Conservation (phyloP, 179 eudicot genomes). For the Sideroxylon spinosum region DNA sequence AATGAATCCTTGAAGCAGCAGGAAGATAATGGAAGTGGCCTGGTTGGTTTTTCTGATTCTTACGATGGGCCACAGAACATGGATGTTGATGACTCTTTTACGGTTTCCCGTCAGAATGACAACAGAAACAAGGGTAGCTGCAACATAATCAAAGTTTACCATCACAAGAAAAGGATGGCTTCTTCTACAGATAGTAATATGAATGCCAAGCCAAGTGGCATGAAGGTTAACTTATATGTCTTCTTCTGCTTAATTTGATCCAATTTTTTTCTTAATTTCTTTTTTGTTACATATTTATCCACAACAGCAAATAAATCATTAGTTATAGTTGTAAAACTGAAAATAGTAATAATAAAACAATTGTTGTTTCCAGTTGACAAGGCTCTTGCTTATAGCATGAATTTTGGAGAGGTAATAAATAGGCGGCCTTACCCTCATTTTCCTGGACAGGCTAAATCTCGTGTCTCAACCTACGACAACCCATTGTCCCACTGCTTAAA, state of each 20-base stretch:
- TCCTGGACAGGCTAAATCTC: too few species aligned
- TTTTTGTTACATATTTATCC: background rate
- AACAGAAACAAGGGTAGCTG: slow-evolving; percentile 18
- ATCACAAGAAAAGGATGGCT: slow-evolving; percentile 28
- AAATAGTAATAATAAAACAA: too few species aligned
- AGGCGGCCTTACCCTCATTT: too few species aligned
- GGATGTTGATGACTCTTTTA: slow-evolving; percentile 27
- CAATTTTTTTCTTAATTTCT: background rate
- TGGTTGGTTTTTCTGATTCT: slow-evolving; percentile 15
- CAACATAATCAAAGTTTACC: slow-evolving; percentile 16
- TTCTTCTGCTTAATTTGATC: background rate
- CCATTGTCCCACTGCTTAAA: too few species aligned
- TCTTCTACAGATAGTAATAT: slow-evolving; percentile 17
- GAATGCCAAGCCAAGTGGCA: slow-evolving; percentile 17
- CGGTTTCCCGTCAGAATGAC: slow-evolving; percentile 18
- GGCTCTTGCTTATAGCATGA: too few species aligned
- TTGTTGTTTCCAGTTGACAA: too few species aligned
- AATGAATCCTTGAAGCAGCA: slow-evolving; percentile 20
- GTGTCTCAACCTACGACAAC: too few species aligned
- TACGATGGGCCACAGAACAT: slow-evolving; percentile 21
- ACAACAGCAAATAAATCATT: background rate
- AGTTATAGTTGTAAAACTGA: too few species aligned
- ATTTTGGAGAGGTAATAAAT: too few species aligned
- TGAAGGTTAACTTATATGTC: slow-evolving; percentile 25
- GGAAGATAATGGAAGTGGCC: slow-evolving; percentile 12